A percentile compares a stretch with the other conserved stretches of the same genome.
Conservation (phyloP, 441 rosid genomes). For the Erodium trifolium region DNA sequence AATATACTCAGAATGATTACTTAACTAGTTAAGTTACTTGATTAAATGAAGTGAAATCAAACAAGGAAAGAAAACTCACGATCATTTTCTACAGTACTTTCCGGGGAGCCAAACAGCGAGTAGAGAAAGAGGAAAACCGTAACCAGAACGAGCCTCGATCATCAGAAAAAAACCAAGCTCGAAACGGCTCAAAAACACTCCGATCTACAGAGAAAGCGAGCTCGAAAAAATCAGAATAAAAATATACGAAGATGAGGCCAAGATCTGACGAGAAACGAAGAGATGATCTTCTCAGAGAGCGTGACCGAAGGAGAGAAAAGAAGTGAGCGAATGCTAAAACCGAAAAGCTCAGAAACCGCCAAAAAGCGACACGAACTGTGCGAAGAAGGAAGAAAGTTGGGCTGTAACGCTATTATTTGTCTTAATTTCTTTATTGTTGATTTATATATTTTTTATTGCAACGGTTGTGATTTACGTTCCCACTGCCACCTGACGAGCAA, state of each 20-base stretch:
- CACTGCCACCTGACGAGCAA: background rate
- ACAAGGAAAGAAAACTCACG: background rate
- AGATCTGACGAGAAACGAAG: slow-evolving; percentile 1
- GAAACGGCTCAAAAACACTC: background rate
- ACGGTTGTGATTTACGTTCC: slow-evolving; percentile 1
- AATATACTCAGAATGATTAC: background rate
- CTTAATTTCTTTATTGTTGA: background rate
- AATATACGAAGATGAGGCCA: background rate
- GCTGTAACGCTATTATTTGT: background rate
- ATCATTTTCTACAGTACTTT: background rate
- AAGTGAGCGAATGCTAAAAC: background rate
- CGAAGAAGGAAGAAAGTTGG: background rate
- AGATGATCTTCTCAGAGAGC: background rate
- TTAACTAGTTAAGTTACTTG: background rate
- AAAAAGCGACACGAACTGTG: slow-evolving; percentile 4
- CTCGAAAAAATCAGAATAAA: background rate
- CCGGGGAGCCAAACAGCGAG: background rate
- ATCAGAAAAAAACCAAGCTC: background rate
- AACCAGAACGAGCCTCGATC: background rate
- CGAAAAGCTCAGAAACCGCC: slow-evolving; percentile 9
- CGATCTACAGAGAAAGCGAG: background rate
- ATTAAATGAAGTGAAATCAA: background rate
- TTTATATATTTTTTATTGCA: background rate
- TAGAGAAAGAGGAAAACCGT: background rate
- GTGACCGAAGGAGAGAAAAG: background rate